Evolutionary conservation across 805 yeast genomes (phyloP).

Genomic region (Wickerhamomyces sydowiorum): DNA sequence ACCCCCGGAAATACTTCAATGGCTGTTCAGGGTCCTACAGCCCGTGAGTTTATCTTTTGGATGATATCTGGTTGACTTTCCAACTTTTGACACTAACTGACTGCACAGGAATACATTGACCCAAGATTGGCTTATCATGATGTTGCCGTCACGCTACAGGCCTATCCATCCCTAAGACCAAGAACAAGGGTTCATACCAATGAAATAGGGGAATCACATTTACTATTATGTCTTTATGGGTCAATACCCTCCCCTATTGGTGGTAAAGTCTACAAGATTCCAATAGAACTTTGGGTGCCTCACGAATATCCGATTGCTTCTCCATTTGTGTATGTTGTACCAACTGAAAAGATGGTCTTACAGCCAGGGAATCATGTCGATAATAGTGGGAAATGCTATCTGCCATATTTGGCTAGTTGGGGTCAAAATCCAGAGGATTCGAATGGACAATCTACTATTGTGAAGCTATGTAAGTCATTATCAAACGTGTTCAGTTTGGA

Average conservation of each 20-base stretch:
- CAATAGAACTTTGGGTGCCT: slow-evolving; percentile 76
- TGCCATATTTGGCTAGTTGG: slow-evolving; percentile 67
- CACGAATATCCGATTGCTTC: slow-evolving; percentile 58
- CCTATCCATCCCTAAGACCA: slow-evolving; percentile 51
- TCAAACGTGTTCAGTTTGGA: slow-evolving; percentile 32
- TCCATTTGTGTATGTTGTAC: slow-evolving; percentile 63
- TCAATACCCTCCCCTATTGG: slow-evolving; percentile 31
- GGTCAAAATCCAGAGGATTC: slow-evolving; percentile 12
- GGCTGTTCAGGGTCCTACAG: slow-evolving; percentile 53
- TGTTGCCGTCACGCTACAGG: slow-evolving; percentile 44
- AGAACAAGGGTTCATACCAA: slow-evolving; percentile 61
- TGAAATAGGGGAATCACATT: slow-evolving; percentile 50
- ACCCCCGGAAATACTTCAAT: slow-evolving; percentile 34
- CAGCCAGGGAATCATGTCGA: slow-evolving; percentile 65
- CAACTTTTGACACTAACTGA: background rate
- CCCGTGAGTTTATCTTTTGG: slow-evolving; percentile 29
- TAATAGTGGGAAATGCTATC: slow-evolving; percentile 63
- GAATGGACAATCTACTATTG: slow-evolving; percentile 38
- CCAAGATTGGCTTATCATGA: slow-evolving; percentile 62
- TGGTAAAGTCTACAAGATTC: slow-evolving; percentile 35
- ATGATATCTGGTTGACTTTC: background rate
- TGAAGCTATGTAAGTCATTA: slow-evolving; percentile 25
- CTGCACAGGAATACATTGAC: slow-evolving; percentile 43
- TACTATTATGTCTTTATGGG: slow-evolving; percentile 65
- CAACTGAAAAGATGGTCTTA: slow-evolving; percentile 40